These are phyloP conservation scores for Wickerhamiella cacticola DNA, from an alignment of 805 yeast genomes.

Conservation along the genomic window DNA sequence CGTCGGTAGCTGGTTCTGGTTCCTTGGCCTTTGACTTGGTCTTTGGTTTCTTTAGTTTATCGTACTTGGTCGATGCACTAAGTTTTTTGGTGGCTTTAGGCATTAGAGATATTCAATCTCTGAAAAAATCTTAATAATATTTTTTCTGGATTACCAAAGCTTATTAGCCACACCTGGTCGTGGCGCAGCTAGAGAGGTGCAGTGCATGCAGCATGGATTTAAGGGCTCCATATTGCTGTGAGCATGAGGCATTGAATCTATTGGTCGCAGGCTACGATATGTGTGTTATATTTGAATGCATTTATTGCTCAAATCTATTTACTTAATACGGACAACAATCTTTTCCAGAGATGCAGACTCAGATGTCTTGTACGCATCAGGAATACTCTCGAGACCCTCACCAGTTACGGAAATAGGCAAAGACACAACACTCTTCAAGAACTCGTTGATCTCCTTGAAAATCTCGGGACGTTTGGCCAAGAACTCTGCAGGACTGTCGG, in stretches of 20 bases:
- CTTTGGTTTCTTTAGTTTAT: background rate
- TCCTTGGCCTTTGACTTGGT: background rate
- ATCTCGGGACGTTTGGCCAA: slow-evolving; percentile 12
- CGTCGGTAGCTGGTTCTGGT: background rate
- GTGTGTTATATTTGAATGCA: too few species aligned
- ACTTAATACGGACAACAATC: slow-evolving; percentile 19
- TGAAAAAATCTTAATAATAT: background rate
- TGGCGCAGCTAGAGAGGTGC: background rate
- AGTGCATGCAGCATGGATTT: background rate
- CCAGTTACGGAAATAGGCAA: slow-evolving; percentile 19
- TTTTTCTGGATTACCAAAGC: background rate
- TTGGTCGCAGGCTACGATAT: too few species aligned
- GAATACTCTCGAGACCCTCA: slow-evolving; percentile 21
- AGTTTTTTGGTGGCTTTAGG: slow-evolving; percentile 2
- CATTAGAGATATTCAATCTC: background rate
- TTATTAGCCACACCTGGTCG: background rate
- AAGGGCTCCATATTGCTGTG: too few species aligned
- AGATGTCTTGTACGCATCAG: slow-evolving; percentile 18
- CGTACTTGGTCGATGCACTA: slow-evolving; percentile 2
- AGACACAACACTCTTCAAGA: slow-evolving; percentile 12
- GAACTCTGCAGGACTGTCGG: background rate
- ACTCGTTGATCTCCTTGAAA: slow-evolving; percentile 14
- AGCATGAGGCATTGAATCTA: too few species aligned
- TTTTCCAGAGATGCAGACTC: slow-evolving; percentile 19
- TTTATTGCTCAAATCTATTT: background rate